Evolutionary conservation across 805 yeast species (phyloP), one percentile per base, ranked within the genome.

Genomic region (Lachancea kluyveri): DNA sequence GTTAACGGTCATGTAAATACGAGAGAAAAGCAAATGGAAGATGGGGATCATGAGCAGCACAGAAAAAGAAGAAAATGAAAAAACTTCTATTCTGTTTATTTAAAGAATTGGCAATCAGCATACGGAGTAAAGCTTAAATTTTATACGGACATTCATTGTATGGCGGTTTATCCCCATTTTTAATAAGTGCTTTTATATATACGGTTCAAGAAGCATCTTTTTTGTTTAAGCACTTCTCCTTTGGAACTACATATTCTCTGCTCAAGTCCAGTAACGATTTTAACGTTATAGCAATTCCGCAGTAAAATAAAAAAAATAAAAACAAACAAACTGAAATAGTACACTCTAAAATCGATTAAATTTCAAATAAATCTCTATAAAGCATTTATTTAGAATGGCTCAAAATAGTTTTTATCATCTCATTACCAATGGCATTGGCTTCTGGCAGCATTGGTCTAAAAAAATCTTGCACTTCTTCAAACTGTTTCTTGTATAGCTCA

Each of bases 381-480:
- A 21, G n/a, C n/a, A n/a, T 24, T 29, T 28, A 43, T 36, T 42
- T 41, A 7, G 47, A 39, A 35, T 62, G 62, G 16, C 53, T 65
- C 38, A 79, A 60, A 20, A 86, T 85, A 7, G 85, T 82, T 51
- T 74, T 75, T 41, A 92, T 83, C 98, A 90, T 90, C 45, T 85
- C 95, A 59, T 90, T 92, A 8, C 97, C 97, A 26, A 87, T 67
- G 28, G 70, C 73, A 43, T 79, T 83, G 7, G 96, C 96, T 48
- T 88, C 95, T 2, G 86, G 77, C 33, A 88, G 70, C 83, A 79
- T 88, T 8, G 86, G 94, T 39, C 70, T 62, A 60, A 92, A 92
- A 57, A 83, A 92, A n/a, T 65, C 52, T 52, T 86, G 96, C 0
- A 94, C 83, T 27, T 69, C 69, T 45, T 79, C 88, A 54, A 92